Conservation (phyloP, 441 rosid genomes). For the Mallotus repandus region DNA sequence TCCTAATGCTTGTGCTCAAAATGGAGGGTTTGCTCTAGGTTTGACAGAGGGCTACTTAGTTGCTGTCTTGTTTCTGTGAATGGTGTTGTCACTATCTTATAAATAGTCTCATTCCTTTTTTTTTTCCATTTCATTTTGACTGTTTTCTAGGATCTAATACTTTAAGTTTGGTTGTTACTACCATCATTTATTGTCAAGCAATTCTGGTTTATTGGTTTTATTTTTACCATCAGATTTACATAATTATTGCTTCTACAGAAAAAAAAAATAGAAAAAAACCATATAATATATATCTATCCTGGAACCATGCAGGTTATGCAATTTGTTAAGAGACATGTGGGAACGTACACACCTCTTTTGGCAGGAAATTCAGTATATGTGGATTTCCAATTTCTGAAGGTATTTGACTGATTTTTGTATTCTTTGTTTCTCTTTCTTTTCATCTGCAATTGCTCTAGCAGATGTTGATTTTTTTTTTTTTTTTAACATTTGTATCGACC, state of each 20-base stretch:
- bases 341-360: slow-evolving; percentile 55
- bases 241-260: background rate
- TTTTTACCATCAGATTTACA: background rate
- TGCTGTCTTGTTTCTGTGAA: no score
- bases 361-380: slow-evolving; percentile 89
- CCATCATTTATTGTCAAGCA: background rate
- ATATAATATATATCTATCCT: slow-evolving; percentile 1
- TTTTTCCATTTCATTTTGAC: background rate
- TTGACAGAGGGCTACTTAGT: background rate
- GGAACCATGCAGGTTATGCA: slow-evolving; percentile 63
- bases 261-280: background rate
- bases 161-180: background rate
- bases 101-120: background rate
- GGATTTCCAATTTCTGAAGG: slow-evolving; percentile 79
- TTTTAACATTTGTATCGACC: background rate
- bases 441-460: background rate
- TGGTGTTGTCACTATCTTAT: no score
- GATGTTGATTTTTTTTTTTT: slow-evolving; percentile 1
- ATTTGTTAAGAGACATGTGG: slow-evolving; percentile 70
- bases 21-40: background rate
- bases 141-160: background rate
- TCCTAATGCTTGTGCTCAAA: background rate
- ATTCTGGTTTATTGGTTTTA: background rate
- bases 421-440: background rate
- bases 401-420: slow-evolving; percentile 15